Evolutionary conservation across 768 basidiomycete species (phyloP), one percentile per base, ranked within the genome.

Genomic region (Auriscalpium vulgare): DNA sequence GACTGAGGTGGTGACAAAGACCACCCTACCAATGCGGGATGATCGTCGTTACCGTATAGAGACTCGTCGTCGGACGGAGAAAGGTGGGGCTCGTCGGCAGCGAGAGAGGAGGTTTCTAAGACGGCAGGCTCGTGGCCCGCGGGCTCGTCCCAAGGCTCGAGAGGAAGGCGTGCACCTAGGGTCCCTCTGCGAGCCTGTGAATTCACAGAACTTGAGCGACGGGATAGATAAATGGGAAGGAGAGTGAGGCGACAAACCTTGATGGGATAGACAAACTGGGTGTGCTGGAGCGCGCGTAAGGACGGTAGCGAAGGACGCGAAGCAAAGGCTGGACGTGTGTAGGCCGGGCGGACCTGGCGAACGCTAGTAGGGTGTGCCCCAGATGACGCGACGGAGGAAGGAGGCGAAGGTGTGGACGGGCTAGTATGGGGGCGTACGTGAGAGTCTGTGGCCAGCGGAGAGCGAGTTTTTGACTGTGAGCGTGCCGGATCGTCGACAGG

Each of bases 301-400:
- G 77, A 74, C 1, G 76, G 76, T 21, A 78, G 59, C 1, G 76
- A 78, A 3, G 77, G 76, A 35, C 72, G 71, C 1, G 71, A 50
- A 0, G 62, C 50, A 40, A 78, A 74, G 1, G 75, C 76, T 10
- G 74, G 76, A 16, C 66, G 69, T 10, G 75, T 76, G 51, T 71
- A 58, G 1, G 76, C 76, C 1, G 76, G 74, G 23, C 69, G 74
- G 21, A 54, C 60, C 56, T 73, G 74, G 21, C 60, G 55, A 10
- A 54, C 54, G 53, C 50, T 48, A 36, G 37, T 10, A 3, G 65
- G 66, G 43, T 68, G 65, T 11, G 67, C 65, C 10, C 69, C 69
- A 1, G 74, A 74, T 54, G 29, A 46, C 38, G 60, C 37, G 37
- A 54, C 43, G 17, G 40, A 59, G 10, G 65, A 66, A 14, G 63